Evolutionary conservation across 257 asterid genomes (phyloP), one percentile per base, ranked within the genome.

Genomic region (Gentiana straminea): DNA sequence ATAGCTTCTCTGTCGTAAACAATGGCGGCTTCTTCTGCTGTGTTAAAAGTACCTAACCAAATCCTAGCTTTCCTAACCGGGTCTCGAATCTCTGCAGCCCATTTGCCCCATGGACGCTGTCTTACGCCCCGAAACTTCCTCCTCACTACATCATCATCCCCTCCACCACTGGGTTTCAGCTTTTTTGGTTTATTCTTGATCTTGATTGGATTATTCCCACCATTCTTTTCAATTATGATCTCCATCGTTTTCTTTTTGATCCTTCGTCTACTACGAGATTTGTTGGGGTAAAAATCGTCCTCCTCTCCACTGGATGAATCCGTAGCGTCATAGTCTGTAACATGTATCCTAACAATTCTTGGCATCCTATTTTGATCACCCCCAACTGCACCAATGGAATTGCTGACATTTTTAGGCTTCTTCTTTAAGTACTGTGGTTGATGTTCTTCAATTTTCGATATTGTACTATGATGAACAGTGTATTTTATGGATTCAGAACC

Each of bases 1-100:
- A 89, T 79, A 0, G 94, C 89, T 8, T 76, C 94, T 33, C 6
- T 58, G 57, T 89, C 94, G 57, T 89, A 89, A 1, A 53, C 87
- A 63, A 73, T 13, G 0, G 97, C 95, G 2, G 95, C 97, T 65
- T 81, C 94, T 72, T 81, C 93, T 1, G 97, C 94, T 2, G 94
- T 81, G 35, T 72, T 67, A 45, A 49, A 86, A 2, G 95, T 89
- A 11, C 97, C 94, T 9, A 89, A 69, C 97, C 97, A 89, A 7
- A 69, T 35, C 58, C 97, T 66, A 8, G 53, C 12, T 66, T 77
- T 66, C 69, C 36, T 64, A 11, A 34, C 43, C 13, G 97, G 86
- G 43, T 89, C 84, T 0, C 97, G 82, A 9, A 89, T 89, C 81
- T 89, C 97, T 4, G 95, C 95, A 8, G 94, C 73, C 89, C 86